These are phyloP conservation scores for Euphorbia pulcherrima DNA, from an alignment of 345 rosid genomes.

Conservation along the genomic window DNA sequence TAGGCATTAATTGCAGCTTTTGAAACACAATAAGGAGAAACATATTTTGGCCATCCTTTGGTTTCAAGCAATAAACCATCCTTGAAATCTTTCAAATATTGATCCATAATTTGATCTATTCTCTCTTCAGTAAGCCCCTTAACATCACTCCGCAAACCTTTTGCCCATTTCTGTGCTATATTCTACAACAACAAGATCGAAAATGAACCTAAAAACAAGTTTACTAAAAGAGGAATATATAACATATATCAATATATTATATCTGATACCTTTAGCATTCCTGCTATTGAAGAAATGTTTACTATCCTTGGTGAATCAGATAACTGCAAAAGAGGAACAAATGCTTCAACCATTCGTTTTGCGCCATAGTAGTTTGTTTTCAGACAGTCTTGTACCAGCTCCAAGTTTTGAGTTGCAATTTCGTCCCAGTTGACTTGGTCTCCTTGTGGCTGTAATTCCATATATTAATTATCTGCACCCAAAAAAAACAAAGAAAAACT, in stretches of 20 bases:
- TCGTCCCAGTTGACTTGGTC: constrained; percentile 20
- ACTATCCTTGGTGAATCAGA: constrained; percentile 42
- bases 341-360: constrained; percentile 31
- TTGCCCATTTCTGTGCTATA: constrained; percentile 21
- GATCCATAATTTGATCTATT: constrained; percentile 24
- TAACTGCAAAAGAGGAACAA: constrained; percentile 33
- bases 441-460: constrained; percentile 18
- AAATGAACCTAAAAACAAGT: no score
- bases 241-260: no score
- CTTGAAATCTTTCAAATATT: constrained; percentile 24
- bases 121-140: constrained; percentile 29
- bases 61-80: constrained; percentile 20
- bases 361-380: constrained; percentile 46
- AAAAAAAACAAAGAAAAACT: no score
- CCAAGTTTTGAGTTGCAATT: constrained; percentile 15
- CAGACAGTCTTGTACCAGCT: constrained; percentile 36
- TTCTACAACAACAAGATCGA: constrained; percentile 7
- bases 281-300: constrained; percentile 23
- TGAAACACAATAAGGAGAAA: constrained; percentile 26
- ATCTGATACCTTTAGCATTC: neutral
- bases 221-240: no score
- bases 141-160: constrained; percentile 17
- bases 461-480: no score
- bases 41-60: constrained; percentile 29
- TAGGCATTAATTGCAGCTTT: constrained; percentile 34